Conservation (phyloP, 768 basidiomycete genomes). For the Pilatotrama ljubarskyi region DNA sequence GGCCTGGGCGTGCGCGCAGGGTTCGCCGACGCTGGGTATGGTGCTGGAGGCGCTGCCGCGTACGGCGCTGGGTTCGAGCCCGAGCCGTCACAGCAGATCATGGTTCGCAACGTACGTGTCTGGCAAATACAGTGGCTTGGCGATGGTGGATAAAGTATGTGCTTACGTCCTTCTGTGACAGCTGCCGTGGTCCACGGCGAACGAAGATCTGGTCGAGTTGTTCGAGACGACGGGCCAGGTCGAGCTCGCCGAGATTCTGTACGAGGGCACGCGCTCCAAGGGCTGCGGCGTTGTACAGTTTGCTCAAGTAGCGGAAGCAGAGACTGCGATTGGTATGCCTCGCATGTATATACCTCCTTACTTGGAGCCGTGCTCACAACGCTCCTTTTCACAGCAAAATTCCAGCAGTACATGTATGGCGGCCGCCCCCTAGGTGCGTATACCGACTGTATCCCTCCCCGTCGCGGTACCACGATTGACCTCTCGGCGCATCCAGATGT, state of each 20-base stretch:
- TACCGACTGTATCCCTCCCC: not conserved
- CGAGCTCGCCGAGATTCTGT: conserved; percentile 91
- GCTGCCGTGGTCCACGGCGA: conserved; percentile 99
- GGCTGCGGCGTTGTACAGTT: conserved; percentile 97
- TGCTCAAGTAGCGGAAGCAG: conserved; percentile 80
- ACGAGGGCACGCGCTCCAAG: conserved; percentile 89
- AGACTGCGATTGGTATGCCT: conserved; percentile 83
- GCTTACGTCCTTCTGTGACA: conserved; percentile 33
- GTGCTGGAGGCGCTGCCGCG: conserved; percentile 38
- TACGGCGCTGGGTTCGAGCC: conserved; percentile 49
- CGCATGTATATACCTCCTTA: not conserved
- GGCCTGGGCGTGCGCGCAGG: conserved; percentile 39
- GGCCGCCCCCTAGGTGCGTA: conserved; percentile 78
- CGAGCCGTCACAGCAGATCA: conserved; percentile 94
- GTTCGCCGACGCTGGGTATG: conserved; percentile 35
- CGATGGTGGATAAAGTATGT: not conserved
- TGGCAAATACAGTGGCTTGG: not conserved
- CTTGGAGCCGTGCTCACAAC: not conserved
- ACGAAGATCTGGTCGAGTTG: conserved; percentile 96
- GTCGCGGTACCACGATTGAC: not conserved
- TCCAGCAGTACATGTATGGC: conserved; percentile 94
- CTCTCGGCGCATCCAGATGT: conserved; percentile 57
- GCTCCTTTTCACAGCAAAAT: conserved; percentile 61
- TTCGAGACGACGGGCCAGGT: conserved; percentile 98
- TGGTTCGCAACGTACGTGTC: conserved; percentile 92